Evolutionary conservation across 345 rosid genomes (phyloP).

Genomic region (Eucalyptus melliodora): DNA sequence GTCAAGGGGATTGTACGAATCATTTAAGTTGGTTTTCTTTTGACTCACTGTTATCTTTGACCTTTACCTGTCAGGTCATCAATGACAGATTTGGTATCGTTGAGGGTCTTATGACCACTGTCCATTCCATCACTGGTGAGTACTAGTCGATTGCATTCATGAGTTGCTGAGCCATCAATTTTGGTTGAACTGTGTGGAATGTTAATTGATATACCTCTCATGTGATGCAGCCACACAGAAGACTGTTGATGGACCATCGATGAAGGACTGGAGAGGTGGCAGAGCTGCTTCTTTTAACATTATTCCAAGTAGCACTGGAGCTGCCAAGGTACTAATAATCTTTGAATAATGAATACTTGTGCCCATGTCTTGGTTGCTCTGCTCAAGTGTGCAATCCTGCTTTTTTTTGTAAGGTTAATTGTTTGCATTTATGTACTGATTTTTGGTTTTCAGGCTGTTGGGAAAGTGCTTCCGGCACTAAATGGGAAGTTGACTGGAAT

Average conservation of each 20-base stretch:
- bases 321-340: conserved; percentile 36
- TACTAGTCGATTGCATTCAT: background rate
- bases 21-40: background rate
- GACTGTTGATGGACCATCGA: conserved; percentile 70
- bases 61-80: conserved; percentile 22
- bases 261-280: conserved; percentile 82
- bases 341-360: too few relatives aligned
- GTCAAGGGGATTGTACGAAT: too few relatives aligned
- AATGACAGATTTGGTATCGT: conserved; percentile 51
- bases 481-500: too few relatives aligned
- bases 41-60: background rate
- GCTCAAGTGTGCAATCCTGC: too few relatives aligned
- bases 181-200: background rate
- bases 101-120: conserved; percentile 75
- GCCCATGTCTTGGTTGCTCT: too few relatives aligned
- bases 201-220: background rate
- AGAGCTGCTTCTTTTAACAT: conserved; percentile 69
- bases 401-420: too few relatives aligned
- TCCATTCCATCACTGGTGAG: conserved; percentile 55
- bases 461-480: too few relatives aligned
- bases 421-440: too few relatives aligned
- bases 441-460: too few relatives aligned
- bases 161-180: background rate
- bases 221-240: conserved; percentile 40
- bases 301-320: conserved; percentile 73